These are phyloP conservation scores for Keqinozyma sinolaborantium DNA, from an alignment of 1,139 yeast genomes.

Conservation along the genomic window DNA sequence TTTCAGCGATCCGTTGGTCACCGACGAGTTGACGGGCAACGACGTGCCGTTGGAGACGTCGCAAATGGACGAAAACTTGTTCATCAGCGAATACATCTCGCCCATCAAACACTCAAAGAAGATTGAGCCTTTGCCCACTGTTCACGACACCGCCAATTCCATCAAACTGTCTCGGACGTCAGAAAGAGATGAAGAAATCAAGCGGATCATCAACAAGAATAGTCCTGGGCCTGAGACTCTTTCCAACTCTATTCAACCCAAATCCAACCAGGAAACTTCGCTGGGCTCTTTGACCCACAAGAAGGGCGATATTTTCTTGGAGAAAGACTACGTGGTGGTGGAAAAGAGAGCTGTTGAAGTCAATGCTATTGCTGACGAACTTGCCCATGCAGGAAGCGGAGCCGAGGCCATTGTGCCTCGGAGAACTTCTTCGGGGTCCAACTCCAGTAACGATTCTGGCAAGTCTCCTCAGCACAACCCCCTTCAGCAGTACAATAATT, in stretches of 20 bases:
- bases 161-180: conserved; percentile 2
- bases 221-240: conserved; percentile 40
- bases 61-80: conserved; percentile 70
- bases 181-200: conserved; percentile 43
- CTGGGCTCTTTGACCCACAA: conserved; percentile 11
- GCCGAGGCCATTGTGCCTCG: conserved; percentile 40
- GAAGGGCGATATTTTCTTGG: conserved; percentile 49
- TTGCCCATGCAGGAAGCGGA: conserved; percentile 66
- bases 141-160: conserved; percentile 3
- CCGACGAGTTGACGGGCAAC: conserved; percentile 42
- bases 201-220: conserved; percentile 37
- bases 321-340: conserved; percentile 87
- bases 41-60: conserved; percentile 64
- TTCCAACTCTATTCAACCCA: conserved; percentile 21
- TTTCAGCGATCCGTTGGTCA: conserved; percentile 61
- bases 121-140: conserved; percentile 6
- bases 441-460: conserved; percentile 11
- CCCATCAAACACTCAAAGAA: conserved; percentile 22
- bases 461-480: conserved; percentile 9
- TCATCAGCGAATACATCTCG: conserved; percentile 74
- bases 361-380: conserved; percentile 89
- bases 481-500: conserved; percentile 9
- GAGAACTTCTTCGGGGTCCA: conserved; percentile 8
- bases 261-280: background rate
- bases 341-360: conserved; percentile 94